Evolutionary conservation across 495 filamentous ascomycete species (phyloP).

Genomic region (Penicillium flavigenum): DNA sequence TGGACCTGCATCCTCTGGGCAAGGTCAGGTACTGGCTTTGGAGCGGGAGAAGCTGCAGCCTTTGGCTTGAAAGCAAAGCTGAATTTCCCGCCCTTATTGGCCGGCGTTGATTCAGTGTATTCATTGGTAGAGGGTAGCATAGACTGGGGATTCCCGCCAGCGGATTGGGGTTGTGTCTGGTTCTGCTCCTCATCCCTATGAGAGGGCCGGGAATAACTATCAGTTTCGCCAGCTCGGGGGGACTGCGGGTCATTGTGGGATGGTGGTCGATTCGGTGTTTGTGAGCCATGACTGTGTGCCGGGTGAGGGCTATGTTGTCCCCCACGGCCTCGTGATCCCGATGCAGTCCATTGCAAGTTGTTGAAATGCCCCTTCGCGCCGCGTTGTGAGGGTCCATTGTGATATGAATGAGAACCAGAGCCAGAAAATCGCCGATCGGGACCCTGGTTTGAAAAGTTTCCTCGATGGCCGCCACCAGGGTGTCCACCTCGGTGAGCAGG

Average conservation of each 20-base stretch:
- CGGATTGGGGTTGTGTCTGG: conserved; percentile 36
- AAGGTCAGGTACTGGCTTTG: conserved; percentile 70
- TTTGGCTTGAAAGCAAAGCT: conserved; percentile 88
- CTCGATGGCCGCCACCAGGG: conserved; percentile 46
- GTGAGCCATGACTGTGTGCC: conserved; percentile 28
- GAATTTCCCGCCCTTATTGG: conserved; percentile 68
- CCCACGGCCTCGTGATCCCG: conserved; percentile 33
- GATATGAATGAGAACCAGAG: conserved; percentile 34
- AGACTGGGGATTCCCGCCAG: conserved; percentile 35
- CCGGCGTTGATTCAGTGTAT: conserved; percentile 48
- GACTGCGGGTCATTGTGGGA: conserved; percentile 36
- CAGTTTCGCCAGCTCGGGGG: conserved; percentile 49
- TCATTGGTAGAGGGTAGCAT: conserved; percentile 52
- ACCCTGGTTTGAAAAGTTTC: conserved; percentile 52
- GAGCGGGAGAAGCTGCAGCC: conserved; percentile 50
- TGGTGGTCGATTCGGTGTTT: conserved; percentile 28
- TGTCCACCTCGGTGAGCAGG: conserved; percentile 55
- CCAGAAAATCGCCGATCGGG: conserved; percentile 45
- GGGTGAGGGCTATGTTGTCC: conserved; percentile 36
- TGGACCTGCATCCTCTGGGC: conserved; percentile 65
- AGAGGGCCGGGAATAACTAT: conserved; percentile 60
- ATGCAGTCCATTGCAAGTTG: conserved; percentile 61
- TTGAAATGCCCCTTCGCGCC: conserved; percentile 49
- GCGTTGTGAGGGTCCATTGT: conserved; percentile 30
- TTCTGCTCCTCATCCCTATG: conserved; percentile 64